Evolutionary conservation across 306 rosid species (phyloP).

Genomic region (Malus orientalis): DNA sequence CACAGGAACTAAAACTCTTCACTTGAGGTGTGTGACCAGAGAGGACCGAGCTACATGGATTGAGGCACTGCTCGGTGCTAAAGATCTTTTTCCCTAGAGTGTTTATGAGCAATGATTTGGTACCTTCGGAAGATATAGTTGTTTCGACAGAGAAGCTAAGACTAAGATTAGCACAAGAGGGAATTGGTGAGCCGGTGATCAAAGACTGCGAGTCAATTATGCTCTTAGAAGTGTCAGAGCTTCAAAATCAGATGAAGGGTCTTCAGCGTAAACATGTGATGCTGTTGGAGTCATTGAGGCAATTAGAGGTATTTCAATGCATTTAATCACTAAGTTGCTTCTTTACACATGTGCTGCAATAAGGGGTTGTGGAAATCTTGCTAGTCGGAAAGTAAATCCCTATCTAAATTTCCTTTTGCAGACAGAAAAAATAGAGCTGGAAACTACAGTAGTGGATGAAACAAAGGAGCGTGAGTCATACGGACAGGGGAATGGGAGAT

Average conservation of each 20-base stretch:
- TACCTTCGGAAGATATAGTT: constrained; percentile 64
- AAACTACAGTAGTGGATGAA: constrained; percentile 96
- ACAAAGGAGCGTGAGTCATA: constrained; percentile 96
- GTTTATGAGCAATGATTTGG: constrained; percentile 64
- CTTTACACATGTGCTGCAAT: background rate
- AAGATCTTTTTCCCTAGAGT: constrained; percentile 83
- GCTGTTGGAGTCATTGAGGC: constrained; percentile 76
- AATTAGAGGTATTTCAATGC: constrained; percentile 59
- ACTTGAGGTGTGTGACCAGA: constrained; percentile 67
- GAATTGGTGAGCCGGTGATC: constrained; percentile 58
- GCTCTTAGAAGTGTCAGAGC: constrained; percentile 80
- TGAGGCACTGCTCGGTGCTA: constrained; percentile 77
- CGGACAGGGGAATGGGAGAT: constrained; percentile 82
- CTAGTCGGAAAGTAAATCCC: background rate
- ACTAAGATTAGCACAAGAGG: constrained; percentile 65
- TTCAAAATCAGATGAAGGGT: constrained; percentile 63
- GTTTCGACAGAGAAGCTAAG: constrained; percentile 91
- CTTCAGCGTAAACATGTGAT: constrained; percentile 74
- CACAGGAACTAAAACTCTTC: constrained; percentile 95
- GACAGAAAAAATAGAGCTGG: constrained; percentile 97
- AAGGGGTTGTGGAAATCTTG: background rate
- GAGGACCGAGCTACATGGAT: constrained; percentile 89
- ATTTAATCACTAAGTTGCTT: background rate
- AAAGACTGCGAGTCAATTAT: constrained; percentile 82
- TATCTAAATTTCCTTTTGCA: constrained; percentile 25